phyloP scores from a whole-genome alignment of 192 early-diverging fungal genomes.

The Backusella liffmaniae region DNA sequence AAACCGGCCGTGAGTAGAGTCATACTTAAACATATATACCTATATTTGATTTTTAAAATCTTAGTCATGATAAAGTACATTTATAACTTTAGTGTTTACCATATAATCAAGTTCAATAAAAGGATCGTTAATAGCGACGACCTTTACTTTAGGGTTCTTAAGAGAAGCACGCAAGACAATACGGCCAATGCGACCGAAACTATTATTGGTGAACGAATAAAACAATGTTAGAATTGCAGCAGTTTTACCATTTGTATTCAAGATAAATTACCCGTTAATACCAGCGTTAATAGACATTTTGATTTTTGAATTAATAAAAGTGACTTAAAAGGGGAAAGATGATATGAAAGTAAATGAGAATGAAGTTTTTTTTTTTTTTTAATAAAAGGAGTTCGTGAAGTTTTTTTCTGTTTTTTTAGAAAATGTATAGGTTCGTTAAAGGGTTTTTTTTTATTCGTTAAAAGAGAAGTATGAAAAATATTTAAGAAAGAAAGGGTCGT shows the following conservation, averaged over 20 bases:
- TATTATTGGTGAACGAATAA: constrained; percentile 15
- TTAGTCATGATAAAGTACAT: neutral
- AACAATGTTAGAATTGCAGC: no score
- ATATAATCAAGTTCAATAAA: constrained; percentile 97
- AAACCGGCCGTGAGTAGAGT: constrained; percentile 98
- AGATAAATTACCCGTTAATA: constrained; percentile 22
- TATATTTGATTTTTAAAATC: neutral
- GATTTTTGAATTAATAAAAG: neutral
- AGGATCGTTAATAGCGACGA: constrained; percentile 95
- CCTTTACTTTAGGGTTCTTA: constrained; percentile 67
- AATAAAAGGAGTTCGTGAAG: neutral
- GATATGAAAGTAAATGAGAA: neutral
- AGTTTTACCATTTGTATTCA: neutral
- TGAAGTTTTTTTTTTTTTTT: neutral
- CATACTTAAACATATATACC: constrained; percentile 96
- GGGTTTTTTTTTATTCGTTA: constrained; percentile 9
- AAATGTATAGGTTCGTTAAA: constrained; percentile 9
- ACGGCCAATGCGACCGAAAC: constrained; percentile 98
- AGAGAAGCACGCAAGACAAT: constrained; percentile 91
- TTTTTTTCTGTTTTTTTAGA: neutral
- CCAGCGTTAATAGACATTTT: constrained; percentile 24
- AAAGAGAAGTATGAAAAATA: neutral
- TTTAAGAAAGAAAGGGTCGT: constrained; percentile 15
- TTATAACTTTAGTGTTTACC: constrained; percentile 34
- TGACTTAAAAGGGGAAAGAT: neutral